Base-by-base conservation (phyloP, 2,329 filamentous ascomycete species). In the Xylariaceae sp. region DNA sequence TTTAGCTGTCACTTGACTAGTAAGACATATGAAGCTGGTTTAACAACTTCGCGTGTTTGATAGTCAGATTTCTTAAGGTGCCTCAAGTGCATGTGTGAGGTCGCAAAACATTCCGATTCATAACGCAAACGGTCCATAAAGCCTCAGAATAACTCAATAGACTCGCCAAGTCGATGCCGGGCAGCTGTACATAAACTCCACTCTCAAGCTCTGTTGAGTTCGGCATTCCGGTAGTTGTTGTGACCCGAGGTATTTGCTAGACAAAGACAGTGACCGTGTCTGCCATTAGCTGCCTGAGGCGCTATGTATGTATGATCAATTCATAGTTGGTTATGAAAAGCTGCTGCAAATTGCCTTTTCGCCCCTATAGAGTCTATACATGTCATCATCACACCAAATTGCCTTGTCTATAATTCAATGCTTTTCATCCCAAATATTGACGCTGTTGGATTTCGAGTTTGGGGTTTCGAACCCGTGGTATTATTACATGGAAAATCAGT, bases 401-500 rank as follows among this genome's bases (percentile, higher is more conserved):
- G 11, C 9, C 9, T 13, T 44, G 23, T 51, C 37, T 53, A 53
- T 37, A 18, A 44, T 17, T 48, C 11, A 15, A 44, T 42, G 18
- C 10, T 35, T 49, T n/a, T 13, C 17, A 35, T 35, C 49, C 49
- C 6, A 42, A 42, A 44, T 13, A 15, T 56, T n/a, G 8, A 18
- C 4, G 3, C 6, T 51, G 11, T 7, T 2, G 10, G 6, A 30
- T 49, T 51, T 17, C 18, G 8, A 23, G 45, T 17, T 52, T 44
- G 53, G 34, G 2, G 49, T 50, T 37, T 37, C 37, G 23, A 13
- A 30, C 53, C 52, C n/a, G 8, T 18, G 23, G 18, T n/a, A 10
- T 48, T 58, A 62, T 17, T 54, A 56, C 15, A 54, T 58, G 45
- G 51, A 65, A 64, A 2, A 70, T 70, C 7, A 72, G 71, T 1